phyloP scores from a whole-genome alignment of 2,329 filamentous ascomycete genomes.

The Seiridium cupressi region DNA sequence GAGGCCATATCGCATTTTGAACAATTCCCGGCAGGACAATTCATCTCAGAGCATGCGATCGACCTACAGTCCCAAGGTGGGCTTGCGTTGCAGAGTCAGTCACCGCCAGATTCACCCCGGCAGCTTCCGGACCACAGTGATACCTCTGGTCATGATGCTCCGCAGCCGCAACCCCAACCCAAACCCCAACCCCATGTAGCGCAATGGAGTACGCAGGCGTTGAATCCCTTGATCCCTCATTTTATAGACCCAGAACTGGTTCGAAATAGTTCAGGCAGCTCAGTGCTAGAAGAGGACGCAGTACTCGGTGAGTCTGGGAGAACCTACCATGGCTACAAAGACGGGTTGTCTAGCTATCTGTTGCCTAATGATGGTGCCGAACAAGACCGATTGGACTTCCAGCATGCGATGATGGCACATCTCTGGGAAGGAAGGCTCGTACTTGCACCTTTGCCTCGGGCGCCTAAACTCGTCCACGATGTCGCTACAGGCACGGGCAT shows the following conservation, averaged over 20 bases:
- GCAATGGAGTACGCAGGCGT: not conserved
- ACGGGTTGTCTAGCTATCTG: not conserved
- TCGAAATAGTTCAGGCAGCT: not conserved
- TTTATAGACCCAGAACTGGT: conserved; percentile 1
- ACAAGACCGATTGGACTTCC: conserved; percentile 6
- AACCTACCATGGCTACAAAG: conserved; percentile 5
- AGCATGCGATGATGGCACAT: conserved; percentile 4
- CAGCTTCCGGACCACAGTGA: too few species aligned
- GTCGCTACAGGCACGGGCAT: conserved; percentile 2
- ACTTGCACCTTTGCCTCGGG: not conserved
- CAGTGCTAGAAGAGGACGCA: not conserved
- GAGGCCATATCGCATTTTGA: not conserved
- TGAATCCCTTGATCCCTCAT: not conserved
- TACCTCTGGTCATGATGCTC: too few species aligned
- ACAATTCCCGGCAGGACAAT: not conserved
- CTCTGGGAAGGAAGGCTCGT: conserved; percentile 1
- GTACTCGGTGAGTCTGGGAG: conserved; percentile 1
- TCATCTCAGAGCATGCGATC: not conserved
- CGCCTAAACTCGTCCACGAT: not conserved
- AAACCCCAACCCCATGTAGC: not conserved
- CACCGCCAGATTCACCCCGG: too few species aligned
- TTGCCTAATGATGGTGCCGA: conserved; percentile 2
- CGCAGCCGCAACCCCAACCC: too few species aligned
- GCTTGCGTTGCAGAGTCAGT: not conserved
- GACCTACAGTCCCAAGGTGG: not conserved